Evolutionary conservation across 2,329 filamentous ascomycete genomes (phyloP).

Genomic region (Aspergillaceae sp.): DNA sequence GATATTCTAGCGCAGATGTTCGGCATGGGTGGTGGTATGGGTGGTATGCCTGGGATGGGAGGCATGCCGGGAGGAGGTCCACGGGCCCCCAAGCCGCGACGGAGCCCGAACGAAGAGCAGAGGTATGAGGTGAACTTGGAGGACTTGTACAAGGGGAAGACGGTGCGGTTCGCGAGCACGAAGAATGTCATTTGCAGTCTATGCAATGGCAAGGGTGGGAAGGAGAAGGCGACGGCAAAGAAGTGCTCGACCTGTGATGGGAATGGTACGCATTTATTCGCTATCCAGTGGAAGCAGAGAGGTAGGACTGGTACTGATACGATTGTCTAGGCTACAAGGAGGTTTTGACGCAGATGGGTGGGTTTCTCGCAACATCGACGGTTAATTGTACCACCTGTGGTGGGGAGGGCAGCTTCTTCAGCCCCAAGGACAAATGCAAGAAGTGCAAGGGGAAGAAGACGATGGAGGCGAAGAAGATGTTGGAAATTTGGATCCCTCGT

Average conservation of each 20-base stretch:
- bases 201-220: constrained; percentile 84
- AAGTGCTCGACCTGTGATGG: constrained; percentile 80
- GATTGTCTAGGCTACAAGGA: constrained; percentile 53
- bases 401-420: constrained; percentile 77
- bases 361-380: constrained; percentile 72
- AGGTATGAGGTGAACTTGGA: constrained; percentile 86
- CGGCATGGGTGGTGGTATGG: constrained; percentile 44
- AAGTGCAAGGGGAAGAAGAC: constrained; percentile 94
- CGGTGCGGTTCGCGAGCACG: constrained; percentile 89
- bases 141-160: constrained; percentile 97
- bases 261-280: constrained; percentile 42
- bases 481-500: constrained; percentile 92
- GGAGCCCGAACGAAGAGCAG: constrained; percentile 77
- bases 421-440: constrained; percentile 96
- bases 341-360: constrained; percentile 72
- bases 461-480: constrained; percentile 78
- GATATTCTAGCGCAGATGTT: constrained; percentile 95
- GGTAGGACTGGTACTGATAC: background rate
- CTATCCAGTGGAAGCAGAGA: background rate
- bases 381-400: constrained; percentile 75
- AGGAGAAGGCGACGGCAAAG: constrained; percentile 79
- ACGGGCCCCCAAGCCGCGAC: constrained; percentile 41
- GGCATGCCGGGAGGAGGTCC: constrained; percentile 43
- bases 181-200: constrained; percentile 83
- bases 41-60: constrained; percentile 45